Evolutionary conservation across 2,329 filamentous ascomycete genomes (phyloP).

Genomic region (Aspergillus oerlinghausenensis): DNA sequence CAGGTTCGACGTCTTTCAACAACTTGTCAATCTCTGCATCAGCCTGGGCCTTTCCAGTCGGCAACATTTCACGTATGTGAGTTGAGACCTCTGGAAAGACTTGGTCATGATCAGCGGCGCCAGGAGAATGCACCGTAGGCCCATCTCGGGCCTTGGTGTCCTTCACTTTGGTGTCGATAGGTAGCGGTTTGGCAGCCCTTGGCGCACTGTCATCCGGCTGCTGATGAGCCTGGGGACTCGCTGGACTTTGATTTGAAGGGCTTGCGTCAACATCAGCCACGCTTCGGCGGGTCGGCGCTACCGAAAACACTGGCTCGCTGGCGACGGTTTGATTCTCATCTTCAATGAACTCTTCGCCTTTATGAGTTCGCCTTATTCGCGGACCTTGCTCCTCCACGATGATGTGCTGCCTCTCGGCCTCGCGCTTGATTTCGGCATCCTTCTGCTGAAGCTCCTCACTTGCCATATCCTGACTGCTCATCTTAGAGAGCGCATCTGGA

Average conservation of each 20-base stretch:
- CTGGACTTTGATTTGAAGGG: constrained; percentile 23
- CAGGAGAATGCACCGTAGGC: constrained; percentile 78
- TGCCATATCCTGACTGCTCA: constrained; percentile 87
- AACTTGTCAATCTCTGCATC: constrained; percentile 89
- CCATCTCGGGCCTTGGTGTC: constrained; percentile 64
- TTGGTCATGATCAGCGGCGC: constrained; percentile 41
- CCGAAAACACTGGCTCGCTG: constrained; percentile 46
- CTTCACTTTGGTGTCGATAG: constrained; percentile 42
- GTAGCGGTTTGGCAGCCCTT: constrained; percentile 21
- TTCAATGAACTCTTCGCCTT: constrained; percentile 87
- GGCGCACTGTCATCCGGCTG: constrained; percentile 13
- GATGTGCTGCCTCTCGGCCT: constrained; percentile 64
- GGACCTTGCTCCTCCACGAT: constrained; percentile 72
- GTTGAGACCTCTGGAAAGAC: constrained; percentile 41
- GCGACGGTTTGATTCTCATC: constrained; percentile 55
- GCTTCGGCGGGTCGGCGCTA: constrained; percentile 43
- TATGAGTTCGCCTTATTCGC: constrained; percentile 83
- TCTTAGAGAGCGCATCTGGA: constrained; percentile 73
- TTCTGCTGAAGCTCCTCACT: constrained; percentile 77
- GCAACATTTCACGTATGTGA: constrained; percentile 34
- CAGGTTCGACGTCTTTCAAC: constrained; percentile 74
- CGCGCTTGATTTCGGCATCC: constrained; percentile 52
- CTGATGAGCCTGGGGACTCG: constrained; percentile 23
- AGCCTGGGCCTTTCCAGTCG: constrained; percentile 51
- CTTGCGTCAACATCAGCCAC: constrained; percentile 27